Conservation (phyloP, 1,284 basidiomycete species). For the Entoloma clypeatum region DNA sequence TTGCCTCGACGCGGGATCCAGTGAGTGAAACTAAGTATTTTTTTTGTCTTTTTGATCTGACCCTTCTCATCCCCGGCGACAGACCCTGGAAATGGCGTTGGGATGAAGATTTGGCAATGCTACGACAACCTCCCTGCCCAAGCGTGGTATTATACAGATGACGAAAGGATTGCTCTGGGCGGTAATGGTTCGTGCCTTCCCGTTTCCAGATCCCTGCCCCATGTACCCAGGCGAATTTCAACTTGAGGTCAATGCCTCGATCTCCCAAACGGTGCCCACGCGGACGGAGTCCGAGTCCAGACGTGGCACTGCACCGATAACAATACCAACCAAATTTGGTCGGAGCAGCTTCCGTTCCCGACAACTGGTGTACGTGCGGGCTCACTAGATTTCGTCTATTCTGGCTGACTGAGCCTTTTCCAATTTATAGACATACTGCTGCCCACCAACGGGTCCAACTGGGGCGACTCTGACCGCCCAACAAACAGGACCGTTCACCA, state of each 20-base stretch:
- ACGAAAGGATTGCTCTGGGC: slow-evolving; percentile 17
- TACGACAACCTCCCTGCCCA: slow-evolving; percentile 21
- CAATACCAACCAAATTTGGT: slow-evolving; percentile 7
- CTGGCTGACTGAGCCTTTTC: too few relatives aligned
- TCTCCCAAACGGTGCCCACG: neutral
- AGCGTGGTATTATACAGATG: slow-evolving; percentile 20
- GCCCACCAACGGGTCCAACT: too few relatives aligned
- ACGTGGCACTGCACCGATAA: slow-evolving; percentile 5
- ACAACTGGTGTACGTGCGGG: too few relatives aligned
- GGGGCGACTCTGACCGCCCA: too few relatives aligned
- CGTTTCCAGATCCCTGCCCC: too few relatives aligned
- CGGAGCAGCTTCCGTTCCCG: too few relatives aligned
- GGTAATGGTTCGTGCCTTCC: too few relatives aligned
- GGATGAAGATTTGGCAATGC: slow-evolving; percentile 24
- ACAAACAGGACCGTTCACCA: too few relatives aligned
- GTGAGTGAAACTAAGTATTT: too few relatives aligned
- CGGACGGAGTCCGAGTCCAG: slow-evolving; percentile 1
- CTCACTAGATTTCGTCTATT: too few relatives aligned
- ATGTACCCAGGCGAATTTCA: too few relatives aligned
- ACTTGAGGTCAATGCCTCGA: slow-evolving; percentile 2
- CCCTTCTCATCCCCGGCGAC: neutral
- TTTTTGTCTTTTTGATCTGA: neutral
- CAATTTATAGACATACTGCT: too few relatives aligned
- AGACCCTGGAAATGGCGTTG: slow-evolving; percentile 21
- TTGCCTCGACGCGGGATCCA: slow-evolving; percentile 24